These are phyloP conservation scores for Penicillium sp. DNA, from an alignment of 2,329 filamentous ascomycete species.

Conservation along the genomic window DNA sequence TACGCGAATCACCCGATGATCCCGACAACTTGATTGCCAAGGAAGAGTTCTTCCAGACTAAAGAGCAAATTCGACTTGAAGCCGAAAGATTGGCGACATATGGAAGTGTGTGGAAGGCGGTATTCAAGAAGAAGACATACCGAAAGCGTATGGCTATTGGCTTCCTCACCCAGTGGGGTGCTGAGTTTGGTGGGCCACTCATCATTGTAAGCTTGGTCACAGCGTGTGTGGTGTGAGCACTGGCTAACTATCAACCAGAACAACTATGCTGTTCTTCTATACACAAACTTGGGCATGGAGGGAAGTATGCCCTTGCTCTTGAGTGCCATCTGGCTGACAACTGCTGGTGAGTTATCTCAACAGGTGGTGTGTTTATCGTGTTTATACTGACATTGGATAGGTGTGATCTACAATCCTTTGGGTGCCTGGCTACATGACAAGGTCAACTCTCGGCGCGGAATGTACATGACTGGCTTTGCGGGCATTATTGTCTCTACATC, in stretches of 20 bases:
- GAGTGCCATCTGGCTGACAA: slow-evolving; percentile 48
- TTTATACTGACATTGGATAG: slow-evolving; percentile 26
- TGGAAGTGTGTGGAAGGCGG: slow-evolving; percentile 48
- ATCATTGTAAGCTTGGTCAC: slow-evolving; percentile 48
- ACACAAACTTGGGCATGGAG: slow-evolving; percentile 46
- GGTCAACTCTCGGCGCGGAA: slow-evolving; percentile 42
- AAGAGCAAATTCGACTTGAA: slow-evolving; percentile 50
- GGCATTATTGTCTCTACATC: slow-evolving; percentile 46
- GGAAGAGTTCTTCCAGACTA: slow-evolving; percentile 52
- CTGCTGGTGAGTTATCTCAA: slow-evolving; percentile 40
- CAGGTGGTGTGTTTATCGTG: background rate
- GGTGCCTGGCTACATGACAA: slow-evolving; percentile 41
- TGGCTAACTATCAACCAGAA: slow-evolving; percentile 37
- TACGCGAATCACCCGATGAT: slow-evolving; percentile 43
- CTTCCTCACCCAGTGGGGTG: slow-evolving; percentile 57
- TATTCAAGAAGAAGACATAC: slow-evolving; percentile 52
- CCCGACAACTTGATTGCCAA: slow-evolving; percentile 46
- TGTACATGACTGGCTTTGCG: slow-evolving; percentile 46
- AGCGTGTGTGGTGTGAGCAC: background rate
- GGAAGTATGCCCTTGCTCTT: slow-evolving; percentile 48
- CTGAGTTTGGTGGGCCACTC: slow-evolving; percentile 55
- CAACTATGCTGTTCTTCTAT: slow-evolving; percentile 50
- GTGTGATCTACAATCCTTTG: slow-evolving; percentile 43
- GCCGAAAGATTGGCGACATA: slow-evolving; percentile 43
- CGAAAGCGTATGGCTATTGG: slow-evolving; percentile 56